phyloP scores from a whole-genome alignment of 345 rosid species.

The Syzygium oleosum region DNA sequence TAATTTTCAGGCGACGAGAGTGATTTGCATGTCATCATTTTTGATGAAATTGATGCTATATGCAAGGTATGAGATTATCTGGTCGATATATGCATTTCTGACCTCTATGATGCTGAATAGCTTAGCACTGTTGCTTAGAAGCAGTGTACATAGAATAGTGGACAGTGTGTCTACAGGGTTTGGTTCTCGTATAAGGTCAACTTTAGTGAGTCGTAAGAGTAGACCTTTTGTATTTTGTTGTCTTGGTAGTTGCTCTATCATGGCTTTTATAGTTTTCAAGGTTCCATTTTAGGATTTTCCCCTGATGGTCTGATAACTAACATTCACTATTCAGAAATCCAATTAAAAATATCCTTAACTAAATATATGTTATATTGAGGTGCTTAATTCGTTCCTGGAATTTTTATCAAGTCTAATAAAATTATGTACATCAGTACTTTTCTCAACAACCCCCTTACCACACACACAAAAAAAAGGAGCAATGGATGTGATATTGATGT shows the following conservation, averaged over 20 bases:
- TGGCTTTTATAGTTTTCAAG: background rate
- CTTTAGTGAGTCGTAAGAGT: background rate
- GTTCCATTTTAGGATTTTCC: background rate
- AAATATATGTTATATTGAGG: background rate
- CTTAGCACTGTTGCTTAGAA: background rate
- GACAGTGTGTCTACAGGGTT: background rate
- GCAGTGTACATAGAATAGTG: background rate
- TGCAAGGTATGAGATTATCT: slow-evolving; percentile 67
- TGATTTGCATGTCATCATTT: slow-evolving; percentile 93
- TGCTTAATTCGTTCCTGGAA: background rate
- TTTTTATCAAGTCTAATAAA: background rate
- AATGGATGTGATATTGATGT: background rate
- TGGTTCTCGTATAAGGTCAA: background rate
- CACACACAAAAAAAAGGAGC: background rate
- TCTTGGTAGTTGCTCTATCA: background rate
- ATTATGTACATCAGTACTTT: background rate
- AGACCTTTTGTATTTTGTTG: background rate
- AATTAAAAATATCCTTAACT: background rate
- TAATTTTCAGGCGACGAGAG: slow-evolving; percentile 78
- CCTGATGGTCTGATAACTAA: background rate
- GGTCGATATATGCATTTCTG: background rate
- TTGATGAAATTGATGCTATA: slow-evolving; percentile 99
- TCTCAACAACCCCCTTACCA: background rate
- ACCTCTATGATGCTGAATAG: background rate
- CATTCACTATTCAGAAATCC: background rate